Percentiles rank a stretch among this genome's conserved stretches.
These are phyloP conservation scores for Diddensiella santjacobensis DNA, from an alignment of 805 yeast genomes.

Conservation along the genomic window DNA sequence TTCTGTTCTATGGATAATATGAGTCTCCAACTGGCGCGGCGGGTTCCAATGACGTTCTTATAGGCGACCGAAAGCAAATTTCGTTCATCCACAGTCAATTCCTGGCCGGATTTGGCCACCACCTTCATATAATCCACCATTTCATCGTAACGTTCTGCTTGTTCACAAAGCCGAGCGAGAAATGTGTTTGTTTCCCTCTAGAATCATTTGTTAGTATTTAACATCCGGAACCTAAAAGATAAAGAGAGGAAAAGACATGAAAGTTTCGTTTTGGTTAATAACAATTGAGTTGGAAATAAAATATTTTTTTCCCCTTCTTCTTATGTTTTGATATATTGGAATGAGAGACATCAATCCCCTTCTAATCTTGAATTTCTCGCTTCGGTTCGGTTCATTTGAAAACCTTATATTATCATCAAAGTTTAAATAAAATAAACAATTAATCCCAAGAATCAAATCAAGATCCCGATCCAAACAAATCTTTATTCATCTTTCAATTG, in stretches of 20 bases:
- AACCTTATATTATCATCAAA: not conserved
- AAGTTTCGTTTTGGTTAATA: too few relatives aligned
- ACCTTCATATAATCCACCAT: conserved; percentile 99
- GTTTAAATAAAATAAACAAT: not conserved
- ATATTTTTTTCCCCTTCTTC: too few relatives aligned
- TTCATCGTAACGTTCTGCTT: conserved; percentile 99
- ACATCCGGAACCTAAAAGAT: too few relatives aligned
- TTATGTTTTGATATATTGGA: too few relatives aligned
- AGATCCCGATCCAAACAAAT: not conserved
- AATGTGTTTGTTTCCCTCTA: conserved; percentile 85
- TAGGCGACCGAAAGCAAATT: conserved; percentile 95
- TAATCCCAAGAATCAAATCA: not conserved
- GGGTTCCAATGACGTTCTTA: conserved; percentile 98
- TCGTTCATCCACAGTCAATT: conserved; percentile 96
- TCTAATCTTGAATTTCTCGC: too few relatives aligned
- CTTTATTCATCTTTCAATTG: too few relatives aligned
- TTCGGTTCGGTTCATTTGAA: not conserved
- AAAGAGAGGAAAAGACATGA: too few relatives aligned
- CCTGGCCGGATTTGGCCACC: conserved; percentile 66
- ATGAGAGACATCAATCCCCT: too few relatives aligned
- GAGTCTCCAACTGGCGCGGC: conserved; percentile 99
- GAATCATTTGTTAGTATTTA: too few relatives aligned
- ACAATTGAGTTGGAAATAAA: too few relatives aligned
- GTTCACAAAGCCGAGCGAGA: conserved; percentile 97
- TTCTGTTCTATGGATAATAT: conserved; percentile 98